Conservation (phyloP, 495 filamentous ascomycete species). For the Podospora pseudopauciseta region DNA sequence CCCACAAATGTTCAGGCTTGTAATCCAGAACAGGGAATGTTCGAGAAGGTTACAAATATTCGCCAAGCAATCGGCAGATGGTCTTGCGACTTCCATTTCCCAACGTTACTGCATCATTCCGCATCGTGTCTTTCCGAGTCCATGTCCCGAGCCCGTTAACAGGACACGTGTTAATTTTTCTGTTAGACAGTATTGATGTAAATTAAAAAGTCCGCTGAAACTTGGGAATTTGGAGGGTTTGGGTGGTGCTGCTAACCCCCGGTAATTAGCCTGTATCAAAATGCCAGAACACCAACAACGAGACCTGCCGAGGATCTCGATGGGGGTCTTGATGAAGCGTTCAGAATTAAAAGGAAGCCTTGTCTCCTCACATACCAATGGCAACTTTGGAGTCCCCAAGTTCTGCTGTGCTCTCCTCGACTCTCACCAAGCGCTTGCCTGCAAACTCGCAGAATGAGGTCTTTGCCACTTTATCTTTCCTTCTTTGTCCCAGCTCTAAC, state of each 20-base stretch:
- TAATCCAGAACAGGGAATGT: background rate
- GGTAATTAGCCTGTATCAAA: slow-evolving; percentile 22
- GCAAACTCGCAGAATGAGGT: slow-evolving; percentile 12
- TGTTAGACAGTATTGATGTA: background rate
- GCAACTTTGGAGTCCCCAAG: background rate
- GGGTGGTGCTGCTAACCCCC: background rate
- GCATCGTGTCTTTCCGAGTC: background rate
- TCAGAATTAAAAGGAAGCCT: background rate
- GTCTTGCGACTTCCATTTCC: background rate
- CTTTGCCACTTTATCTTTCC: slow-evolving; percentile 2
- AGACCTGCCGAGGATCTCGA: background rate
- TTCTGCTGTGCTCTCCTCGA: background rate
- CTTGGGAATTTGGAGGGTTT: background rate
- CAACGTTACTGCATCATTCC: background rate
- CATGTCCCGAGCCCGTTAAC: background rate
- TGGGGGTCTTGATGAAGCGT: background rate
- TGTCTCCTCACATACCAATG: background rate
- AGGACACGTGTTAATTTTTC: slow-evolving; percentile 14
- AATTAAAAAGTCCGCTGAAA: slow-evolving; percentile 1
- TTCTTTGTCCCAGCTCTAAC: slow-evolving; percentile 12
- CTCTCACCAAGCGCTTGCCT: background rate
- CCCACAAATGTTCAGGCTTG: too few relatives aligned
- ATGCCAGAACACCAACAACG: background rate
- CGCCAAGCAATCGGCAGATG: background rate
- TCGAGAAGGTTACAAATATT: background rate